Evolutionary conservation across 805 yeast genomes (phyloP).

Genomic region (Torulaspora indica): DNA sequence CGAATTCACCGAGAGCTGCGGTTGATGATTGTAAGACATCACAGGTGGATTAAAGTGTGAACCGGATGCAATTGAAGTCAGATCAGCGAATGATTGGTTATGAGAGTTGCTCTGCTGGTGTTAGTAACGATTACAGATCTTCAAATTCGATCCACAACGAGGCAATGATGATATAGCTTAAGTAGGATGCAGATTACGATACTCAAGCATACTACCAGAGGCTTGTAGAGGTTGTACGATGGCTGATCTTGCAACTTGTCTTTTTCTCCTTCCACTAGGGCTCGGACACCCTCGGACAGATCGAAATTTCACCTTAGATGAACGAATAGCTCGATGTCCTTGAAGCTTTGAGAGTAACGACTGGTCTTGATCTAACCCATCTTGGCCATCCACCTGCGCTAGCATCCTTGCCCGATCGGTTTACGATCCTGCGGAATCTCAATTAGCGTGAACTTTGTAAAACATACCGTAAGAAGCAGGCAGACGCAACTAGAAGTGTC

Average conservation of each 20-base stretch:
- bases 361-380: too few species aligned
- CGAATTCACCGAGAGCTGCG: slow-evolving; percentile 31
- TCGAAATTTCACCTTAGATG: slow-evolving; percentile 3
- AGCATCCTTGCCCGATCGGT: too few species aligned
- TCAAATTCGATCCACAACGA: neutral
- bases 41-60: slow-evolving; percentile 4
- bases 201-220: neutral
- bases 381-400: too few species aligned
- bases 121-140: slow-evolving; percentile 1
- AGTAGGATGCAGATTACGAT: neutral
- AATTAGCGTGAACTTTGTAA: neutral
- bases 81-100: slow-evolving; percentile 15
- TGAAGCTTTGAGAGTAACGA: neutral
- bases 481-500: neutral
- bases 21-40: slow-evolving; percentile 28
- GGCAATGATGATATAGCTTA: neutral
- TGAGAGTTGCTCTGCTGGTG: slow-evolving; percentile 12
- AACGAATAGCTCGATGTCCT: neutral
- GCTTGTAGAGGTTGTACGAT: neutral
- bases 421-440: too few species aligned
- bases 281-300: slow-evolving; percentile 13
- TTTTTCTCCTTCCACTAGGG: slow-evolving; percentile 4
- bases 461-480: slow-evolving; percentile 3
- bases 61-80: slow-evolving; percentile 4
- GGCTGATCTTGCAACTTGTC: slow-evolving; percentile 4